Conservation (phyloP, 2,329 filamentous ascomycete species). For the Ascochyta viciae-villosae region DNA sequence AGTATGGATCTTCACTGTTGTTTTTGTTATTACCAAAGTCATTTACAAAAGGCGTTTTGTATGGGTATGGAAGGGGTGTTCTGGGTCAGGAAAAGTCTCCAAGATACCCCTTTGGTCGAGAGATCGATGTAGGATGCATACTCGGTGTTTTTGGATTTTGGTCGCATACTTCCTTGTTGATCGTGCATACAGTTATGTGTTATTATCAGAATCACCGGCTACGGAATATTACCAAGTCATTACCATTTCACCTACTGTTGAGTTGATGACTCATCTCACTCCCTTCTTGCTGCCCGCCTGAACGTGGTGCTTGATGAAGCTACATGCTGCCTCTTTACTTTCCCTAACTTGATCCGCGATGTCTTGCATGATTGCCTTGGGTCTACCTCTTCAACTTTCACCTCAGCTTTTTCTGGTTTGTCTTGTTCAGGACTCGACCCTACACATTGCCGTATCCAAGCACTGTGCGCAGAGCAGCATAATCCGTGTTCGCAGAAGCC, state of each 20-base stretch:
- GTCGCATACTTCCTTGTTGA: not conserved
- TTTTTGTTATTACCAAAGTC: not conserved
- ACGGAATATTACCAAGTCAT: not conserved
- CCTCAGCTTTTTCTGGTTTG: no score
- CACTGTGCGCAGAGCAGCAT: no score
- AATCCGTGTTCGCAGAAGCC: no score
- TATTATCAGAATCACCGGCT: not conserved
- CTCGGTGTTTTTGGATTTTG: slow-evolving; percentile 1
- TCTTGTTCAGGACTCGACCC: no score
- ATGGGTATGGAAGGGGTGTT: slow-evolving; percentile 15
- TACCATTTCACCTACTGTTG: not conserved
- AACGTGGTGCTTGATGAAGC: no score
- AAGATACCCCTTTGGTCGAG: slow-evolving; percentile 18
- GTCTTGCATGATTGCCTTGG: no score
- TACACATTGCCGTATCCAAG: no score
- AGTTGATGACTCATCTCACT: not conserved
- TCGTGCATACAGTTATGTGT: not conserved
- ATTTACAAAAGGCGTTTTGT: slow-evolving; percentile 4
- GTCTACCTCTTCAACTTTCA: no score
- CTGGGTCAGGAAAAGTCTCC: slow-evolving; percentile 14
- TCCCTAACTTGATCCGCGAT: no score
- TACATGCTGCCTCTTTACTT: no score
- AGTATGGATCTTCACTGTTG: not conserved
- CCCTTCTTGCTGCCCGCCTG: no score
- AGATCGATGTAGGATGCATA: slow-evolving; percentile 4